A percentile compares a stretch with the other conserved stretches of the same genome.
Evolutionary conservation across 495 filamentous ascomycete genomes (phyloP).

Genomic region (Pseudevernia furfuracea): DNA sequence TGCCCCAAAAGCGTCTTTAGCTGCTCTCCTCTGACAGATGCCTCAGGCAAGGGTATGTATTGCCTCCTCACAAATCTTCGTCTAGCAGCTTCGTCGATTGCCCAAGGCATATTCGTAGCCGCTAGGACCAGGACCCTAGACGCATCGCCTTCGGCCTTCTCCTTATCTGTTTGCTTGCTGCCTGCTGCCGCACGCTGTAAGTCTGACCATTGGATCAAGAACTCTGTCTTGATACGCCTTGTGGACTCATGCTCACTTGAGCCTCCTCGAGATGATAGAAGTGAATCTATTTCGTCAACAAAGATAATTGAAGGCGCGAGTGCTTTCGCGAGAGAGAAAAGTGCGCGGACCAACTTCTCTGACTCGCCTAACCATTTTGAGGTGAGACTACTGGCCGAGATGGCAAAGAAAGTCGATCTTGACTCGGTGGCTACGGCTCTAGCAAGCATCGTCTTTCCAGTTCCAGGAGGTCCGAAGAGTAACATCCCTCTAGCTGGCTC

Average conservation of each 20-base stretch:
- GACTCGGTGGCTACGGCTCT: slow-evolving; percentile 93
- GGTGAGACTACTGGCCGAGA: slow-evolving; percentile 86
- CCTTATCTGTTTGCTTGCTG: slow-evolving; percentile 59
- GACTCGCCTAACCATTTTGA: slow-evolving; percentile 97
- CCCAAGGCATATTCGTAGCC: slow-evolving; percentile 96
- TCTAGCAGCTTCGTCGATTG: slow-evolving; percentile 92
- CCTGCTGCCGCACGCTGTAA: slow-evolving; percentile 87
- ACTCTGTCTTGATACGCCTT: slow-evolving; percentile 92
- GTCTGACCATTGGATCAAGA: slow-evolving; percentile 95
- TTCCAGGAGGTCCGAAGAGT: slow-evolving; percentile 92
- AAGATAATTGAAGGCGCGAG: slow-evolving; percentile 99
- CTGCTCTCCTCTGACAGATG: slow-evolving; percentile 68
- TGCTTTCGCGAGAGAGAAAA: slow-evolving; percentile 95
- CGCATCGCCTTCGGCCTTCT: slow-evolving; percentile 71
- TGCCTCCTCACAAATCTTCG: slow-evolving; percentile 87
- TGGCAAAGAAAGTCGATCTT: slow-evolving; percentile 93
- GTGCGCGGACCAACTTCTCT: slow-evolving; percentile 94
- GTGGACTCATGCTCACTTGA: slow-evolving; percentile 88
- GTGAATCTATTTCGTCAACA: slow-evolving; percentile 95
- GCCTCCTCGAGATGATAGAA: slow-evolving; percentile 76
- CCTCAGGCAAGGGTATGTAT: slow-evolving; percentile 91
- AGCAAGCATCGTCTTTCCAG: slow-evolving; percentile 97
- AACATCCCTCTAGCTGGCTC: slow-evolving; percentile 95
- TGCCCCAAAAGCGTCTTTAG: slow-evolving; percentile 69
- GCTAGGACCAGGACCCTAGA: slow-evolving; percentile 88